phyloP scores from a whole-genome alignment of 2,329 filamentous ascomycete genomes.

The Penicillium verrucosum region DNA sequence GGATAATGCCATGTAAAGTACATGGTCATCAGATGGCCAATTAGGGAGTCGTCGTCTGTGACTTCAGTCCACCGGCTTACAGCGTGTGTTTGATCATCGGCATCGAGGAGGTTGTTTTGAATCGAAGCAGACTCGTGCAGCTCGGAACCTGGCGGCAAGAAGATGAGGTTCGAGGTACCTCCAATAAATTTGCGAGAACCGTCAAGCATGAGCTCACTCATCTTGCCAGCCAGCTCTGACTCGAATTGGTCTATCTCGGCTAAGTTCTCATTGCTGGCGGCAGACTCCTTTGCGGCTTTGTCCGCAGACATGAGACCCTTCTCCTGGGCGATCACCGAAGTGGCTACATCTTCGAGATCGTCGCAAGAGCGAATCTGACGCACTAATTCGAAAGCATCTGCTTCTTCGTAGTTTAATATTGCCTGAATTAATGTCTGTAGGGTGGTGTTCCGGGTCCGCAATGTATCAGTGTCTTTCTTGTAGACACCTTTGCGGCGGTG shows the following conservation, averaged over 20 bases:
- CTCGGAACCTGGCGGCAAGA: slow-evolving; percentile 58
- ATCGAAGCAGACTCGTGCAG: slow-evolving; percentile 38
- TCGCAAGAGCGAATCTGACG: slow-evolving; percentile 84
- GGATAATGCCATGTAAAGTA: slow-evolving; percentile 98
- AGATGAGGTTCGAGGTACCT: slow-evolving; percentile 89
- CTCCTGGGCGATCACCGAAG: slow-evolving; percentile 55
- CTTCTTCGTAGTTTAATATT: slow-evolving; percentile 84
- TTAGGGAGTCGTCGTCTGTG: slow-evolving; percentile 72
- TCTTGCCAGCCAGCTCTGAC: slow-evolving; percentile 81
- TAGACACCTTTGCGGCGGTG: slow-evolving; percentile 96
- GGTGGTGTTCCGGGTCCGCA: slow-evolving; percentile 83
- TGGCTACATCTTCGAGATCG: slow-evolving; percentile 62
- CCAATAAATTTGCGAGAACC: slow-evolving; percentile 88
- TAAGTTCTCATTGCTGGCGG: slow-evolving; percentile 38
- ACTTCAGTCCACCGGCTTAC: slow-evolving; percentile 85
- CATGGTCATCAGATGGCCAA: slow-evolving; percentile 89
- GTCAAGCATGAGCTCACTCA: slow-evolving; percentile 85
- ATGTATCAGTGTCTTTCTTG: slow-evolving; percentile 83
- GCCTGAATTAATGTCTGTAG: slow-evolving; percentile 90
- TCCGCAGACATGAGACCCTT: slow-evolving; percentile 45
- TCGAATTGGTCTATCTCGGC: slow-evolving; percentile 56
- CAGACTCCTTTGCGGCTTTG: slow-evolving; percentile 26
- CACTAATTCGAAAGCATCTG: slow-evolving; percentile 79
- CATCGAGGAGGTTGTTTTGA: slow-evolving; percentile 46
- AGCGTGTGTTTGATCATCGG: slow-evolving; percentile 60